Base-by-base conservation (phyloP, 305 asterid genomes). In the Solanum hybrid region DNA sequence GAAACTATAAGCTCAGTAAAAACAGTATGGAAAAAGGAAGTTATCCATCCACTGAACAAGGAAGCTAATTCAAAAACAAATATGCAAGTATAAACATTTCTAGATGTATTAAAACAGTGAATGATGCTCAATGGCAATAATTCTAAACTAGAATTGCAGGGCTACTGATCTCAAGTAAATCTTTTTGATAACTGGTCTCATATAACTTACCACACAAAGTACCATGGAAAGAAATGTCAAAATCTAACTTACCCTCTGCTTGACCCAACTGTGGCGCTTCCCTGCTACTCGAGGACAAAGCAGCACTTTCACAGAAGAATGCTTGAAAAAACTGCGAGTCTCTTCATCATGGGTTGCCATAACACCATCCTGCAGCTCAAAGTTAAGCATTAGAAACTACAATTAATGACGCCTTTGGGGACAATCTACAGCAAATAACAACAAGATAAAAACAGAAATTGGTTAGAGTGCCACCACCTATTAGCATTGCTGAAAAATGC, bases 311-410 rank as follows among this genome's bases (percentile, higher is more conserved):
- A 98, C 99, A 31, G 99, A 97, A 89, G 99, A 98, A 89, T 95
- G 96, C 93, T 98, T 98, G 61, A 98, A 98, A 92, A 90, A 98
- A 36, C 95, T 96, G 5, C 99, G 98, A 92, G 98, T 97, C 93
- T 98, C 99, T 94, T 98, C 99, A 92, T 98, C 99, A 89, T 97
- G 99, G 92, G 99, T 98, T 94, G 92, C 94, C 99, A 98, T 98
- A 92, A 98, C 95, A 87, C 99, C 99, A 93, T 98, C 99, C 99
- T 98, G 93, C 88, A 91, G 84, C 76, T 84, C 88, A 84, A 84
- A 84, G 27, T 84, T 31, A 79, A 22, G 89, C 68, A 12, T 45
- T 80, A n/a, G 38, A 34, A 68, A 76, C 79, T 78, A 91, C 37
- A 51, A 51, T 17, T 20, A 51, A 31, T 6, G 76, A 84, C 2